Base-by-base conservation (phyloP, 2,329 filamentous ascomycete genomes). In the Penicillium corylophilum region DNA sequence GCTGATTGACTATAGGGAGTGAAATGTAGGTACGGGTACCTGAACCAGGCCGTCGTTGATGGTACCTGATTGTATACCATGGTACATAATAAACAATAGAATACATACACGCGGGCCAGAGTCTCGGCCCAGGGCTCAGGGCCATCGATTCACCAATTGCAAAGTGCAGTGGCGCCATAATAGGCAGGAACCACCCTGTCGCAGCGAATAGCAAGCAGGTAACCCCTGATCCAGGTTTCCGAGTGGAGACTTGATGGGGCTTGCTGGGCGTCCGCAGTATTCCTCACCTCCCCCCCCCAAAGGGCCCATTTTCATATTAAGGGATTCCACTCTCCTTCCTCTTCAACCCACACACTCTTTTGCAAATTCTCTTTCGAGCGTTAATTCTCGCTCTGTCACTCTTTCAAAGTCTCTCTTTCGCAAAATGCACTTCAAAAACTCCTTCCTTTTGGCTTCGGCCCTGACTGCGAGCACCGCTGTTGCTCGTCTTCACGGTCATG, bases 371-470 rank as follows among this genome's bases (percentile, higher is more conserved):
- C 29, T 33, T 44, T 40, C 24, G 55, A 56, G 55, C 55, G 28
- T 51, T 44, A 5, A 5, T 42, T 44, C 45, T 55, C 54, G 39
- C 54, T 57, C 48, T 48, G 58, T 55, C 61, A 62, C 55, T 61
- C 62, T 46, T 60, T 54, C 47, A 55, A 40, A 52, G 44, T 42
- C 54, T 50, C 50, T 51, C 39, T 7, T 35, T 50, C 8, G 23
- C 23, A 46, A 44, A 29, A 74, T 74, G 71, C 69, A 71, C 54
- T 51, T 73, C 60, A 71, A 73, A 57, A 69, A 70, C 59, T 67
- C 70, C 18, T 40, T 71, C 54, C 49, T 71, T 48, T 55, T 73
- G 51, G 52, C 71, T 49, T 64, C 68, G 49, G 70, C 71, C 46
- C 48, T 73, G 64, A 65, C 67, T 59, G 70, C 70, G 53, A 63